A percentile compares a stretch with the other conserved stretches of the same genome.
Conservation (phyloP, 2,329 filamentous ascomycete species). For the Huntiella omanensis region DNA sequence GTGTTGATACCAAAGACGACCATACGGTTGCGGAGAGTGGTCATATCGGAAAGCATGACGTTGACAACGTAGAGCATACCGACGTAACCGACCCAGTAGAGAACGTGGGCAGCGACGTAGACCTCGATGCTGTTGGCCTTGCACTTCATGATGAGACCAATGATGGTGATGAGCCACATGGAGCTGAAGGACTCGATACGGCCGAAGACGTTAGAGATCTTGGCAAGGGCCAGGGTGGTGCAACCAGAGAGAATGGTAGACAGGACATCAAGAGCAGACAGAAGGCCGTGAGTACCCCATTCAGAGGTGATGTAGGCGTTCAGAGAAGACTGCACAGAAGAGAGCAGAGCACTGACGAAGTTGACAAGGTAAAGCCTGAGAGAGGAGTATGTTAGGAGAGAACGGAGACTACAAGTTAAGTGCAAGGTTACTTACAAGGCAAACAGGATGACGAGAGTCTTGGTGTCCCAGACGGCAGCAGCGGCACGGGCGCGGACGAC, state of each 20-base stretch:
- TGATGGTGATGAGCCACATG: conserved; percentile 25
- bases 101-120: conserved; percentile 41
- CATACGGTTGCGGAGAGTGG: conserved; percentile 24
- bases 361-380: conserved; percentile 22
- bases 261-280: conserved; percentile 46
- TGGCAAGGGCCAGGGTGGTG: conserved; percentile 24
- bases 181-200: conserved; percentile 27
- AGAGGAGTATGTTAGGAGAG: neutral
- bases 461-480: conserved; percentile 22
- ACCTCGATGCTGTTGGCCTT: conserved; percentile 35
- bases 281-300: conserved; percentile 44
- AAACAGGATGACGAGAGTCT: conserved; percentile 22
- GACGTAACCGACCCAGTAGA: conserved; percentile 41
- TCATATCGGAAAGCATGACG: conserved; percentile 26
- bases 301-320: conserved; percentile 47
- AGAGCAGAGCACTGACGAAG: conserved; percentile 21
- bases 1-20: conserved; percentile 24
- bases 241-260: conserved; percentile 26
- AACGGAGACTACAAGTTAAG: neutral
- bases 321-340: conserved; percentile 27
- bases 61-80: conserved; percentile 23
- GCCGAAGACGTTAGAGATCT: conserved; percentile 30
- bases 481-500: conserved; percentile 22
- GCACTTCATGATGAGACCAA: conserved; percentile 45
- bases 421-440: conserved; percentile 18